Percentiles rank a stretch among this genome's conserved stretches.
phyloP scores from a whole-genome alignment of 257 asterid genomes.

The Solanum appendiculatum region DNA sequence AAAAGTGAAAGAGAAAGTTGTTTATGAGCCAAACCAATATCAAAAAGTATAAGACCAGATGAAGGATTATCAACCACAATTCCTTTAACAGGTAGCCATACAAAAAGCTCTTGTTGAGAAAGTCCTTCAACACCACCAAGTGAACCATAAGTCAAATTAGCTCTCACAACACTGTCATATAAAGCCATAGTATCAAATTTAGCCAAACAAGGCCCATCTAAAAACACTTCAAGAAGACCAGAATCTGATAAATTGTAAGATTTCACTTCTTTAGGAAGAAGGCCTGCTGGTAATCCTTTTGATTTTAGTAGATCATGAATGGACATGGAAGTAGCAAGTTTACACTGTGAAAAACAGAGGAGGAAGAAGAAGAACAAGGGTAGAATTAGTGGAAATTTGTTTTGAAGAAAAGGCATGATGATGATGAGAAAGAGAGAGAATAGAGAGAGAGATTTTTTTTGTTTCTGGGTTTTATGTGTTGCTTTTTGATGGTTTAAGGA shows the following conservation, averaged over 20 bases:
- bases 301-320: constrained; percentile 74
- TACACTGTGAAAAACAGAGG: constrained; percentile 4
- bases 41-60: constrained; percentile 72
- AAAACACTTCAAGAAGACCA: constrained; percentile 67
- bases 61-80: constrained; percentile 65
- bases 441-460: neutral
- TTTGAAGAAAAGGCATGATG: constrained; percentile 26
- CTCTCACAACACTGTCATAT: constrained; percentile 64
- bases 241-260: constrained; percentile 47
- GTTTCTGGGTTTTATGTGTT: neutral
- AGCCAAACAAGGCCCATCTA: constrained; percentile 75
- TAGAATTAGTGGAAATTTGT: neutral
- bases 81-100: constrained; percentile 87
- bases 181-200: constrained; percentile 86
- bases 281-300: constrained; percentile 81
- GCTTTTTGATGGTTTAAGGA: constrained; percentile 11
- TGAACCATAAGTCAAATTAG: constrained; percentile 69
- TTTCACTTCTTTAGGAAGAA: constrained; percentile 60
- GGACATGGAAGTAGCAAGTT: constrained; percentile 9
- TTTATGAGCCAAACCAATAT: constrained; percentile 81
- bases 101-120: constrained; percentile 87
- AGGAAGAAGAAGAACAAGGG: constrained; percentile 6
- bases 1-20: constrained; percentile 79
- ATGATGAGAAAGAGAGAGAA: neutral
- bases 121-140: constrained; percentile 72